Conservation (phyloP, 179 eudicot genomes). For the Pouteria campechiana region DNA sequence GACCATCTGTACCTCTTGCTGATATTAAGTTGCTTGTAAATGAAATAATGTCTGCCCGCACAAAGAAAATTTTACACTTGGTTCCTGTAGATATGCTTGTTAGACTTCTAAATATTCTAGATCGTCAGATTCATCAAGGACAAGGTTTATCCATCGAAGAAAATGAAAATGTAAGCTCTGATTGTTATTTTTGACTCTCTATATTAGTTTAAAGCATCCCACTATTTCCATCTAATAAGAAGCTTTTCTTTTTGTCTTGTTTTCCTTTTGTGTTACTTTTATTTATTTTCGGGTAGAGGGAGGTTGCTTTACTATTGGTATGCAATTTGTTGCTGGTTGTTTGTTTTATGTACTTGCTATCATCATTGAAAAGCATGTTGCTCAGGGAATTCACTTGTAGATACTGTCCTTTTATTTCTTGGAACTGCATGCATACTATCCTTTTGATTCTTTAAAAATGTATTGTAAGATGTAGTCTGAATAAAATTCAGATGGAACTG, state of each 20-base stretch:
- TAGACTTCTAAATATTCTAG: conserved; percentile 65
- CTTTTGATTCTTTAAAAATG: no score
- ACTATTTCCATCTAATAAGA: neutral
- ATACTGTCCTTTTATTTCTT: no score
- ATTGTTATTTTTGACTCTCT: neutral
- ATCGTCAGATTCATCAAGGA: conserved; percentile 88
- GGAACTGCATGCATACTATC: no score
- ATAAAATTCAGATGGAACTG: no score
- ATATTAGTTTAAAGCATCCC: neutral
- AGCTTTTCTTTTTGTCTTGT: neutral
- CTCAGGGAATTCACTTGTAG: no score
- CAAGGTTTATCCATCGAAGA: conserved; percentile 87
- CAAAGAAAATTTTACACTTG: conserved; percentile 54
- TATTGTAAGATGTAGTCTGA: no score
- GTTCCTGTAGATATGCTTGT: conserved; percentile 65
- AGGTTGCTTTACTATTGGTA: neutral
- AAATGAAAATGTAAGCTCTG: conserved; percentile 58
- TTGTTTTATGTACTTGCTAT: neutral
- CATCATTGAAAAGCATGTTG: no score
- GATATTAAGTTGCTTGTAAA: conserved; percentile 59
- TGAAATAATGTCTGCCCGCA: conserved; percentile 57
- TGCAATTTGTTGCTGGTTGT: neutral
- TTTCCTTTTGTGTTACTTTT: neutral
- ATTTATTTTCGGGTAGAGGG: neutral
- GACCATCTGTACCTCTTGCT: conserved; percentile 50